These are phyloP conservation scores for Pseudopyricularia cyperi DNA, from an alignment of 2,329 filamentous ascomycete genomes.

Conservation along the genomic window DNA sequence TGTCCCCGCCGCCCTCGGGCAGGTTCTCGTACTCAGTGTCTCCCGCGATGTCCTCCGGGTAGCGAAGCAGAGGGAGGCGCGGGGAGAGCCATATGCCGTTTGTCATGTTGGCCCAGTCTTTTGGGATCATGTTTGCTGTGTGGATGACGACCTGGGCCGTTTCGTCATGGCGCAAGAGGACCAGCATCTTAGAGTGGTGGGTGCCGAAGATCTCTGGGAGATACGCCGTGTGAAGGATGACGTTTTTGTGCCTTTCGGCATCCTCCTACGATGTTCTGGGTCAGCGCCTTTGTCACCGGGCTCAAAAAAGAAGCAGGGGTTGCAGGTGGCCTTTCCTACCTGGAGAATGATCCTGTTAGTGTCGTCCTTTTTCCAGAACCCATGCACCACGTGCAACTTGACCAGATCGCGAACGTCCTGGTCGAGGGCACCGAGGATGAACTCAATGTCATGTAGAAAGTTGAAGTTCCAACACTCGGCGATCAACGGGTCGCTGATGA, in stretches of 20 bases:
- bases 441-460: conserved; percentile 47
- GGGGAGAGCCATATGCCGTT: conserved; percentile 75
- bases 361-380: conserved; percentile 57
- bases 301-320: neutral
- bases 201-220: conserved; percentile 81
- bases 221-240: conserved; percentile 58
- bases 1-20: conserved; percentile 45
- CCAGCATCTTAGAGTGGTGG: conserved; percentile 77
- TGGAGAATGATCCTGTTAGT: conserved; percentile 40
- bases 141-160: conserved; percentile 71
- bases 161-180: conserved; percentile 68
- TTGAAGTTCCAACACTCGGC: conserved; percentile 62
- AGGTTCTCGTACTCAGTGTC: conserved; percentile 7
- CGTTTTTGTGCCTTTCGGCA: conserved; percentile 49
- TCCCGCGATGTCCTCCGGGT: neutral
- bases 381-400: conserved; percentile 43
- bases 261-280: conserved; percentile 32
- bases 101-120: conserved; percentile 81
- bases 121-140: conserved; percentile 81
- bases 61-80: conserved; percentile 39
- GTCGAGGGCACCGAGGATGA: conserved; percentile 41
- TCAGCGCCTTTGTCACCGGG: neutral
- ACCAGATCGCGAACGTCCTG: conserved; percentile 33
- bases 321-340: conserved; percentile 25
- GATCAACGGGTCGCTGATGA: conserved; percentile 64